Base-by-base conservation (phyloP, 2,329 filamentous ascomycete genomes). In the Clonostachys chloroleuca region DNA sequence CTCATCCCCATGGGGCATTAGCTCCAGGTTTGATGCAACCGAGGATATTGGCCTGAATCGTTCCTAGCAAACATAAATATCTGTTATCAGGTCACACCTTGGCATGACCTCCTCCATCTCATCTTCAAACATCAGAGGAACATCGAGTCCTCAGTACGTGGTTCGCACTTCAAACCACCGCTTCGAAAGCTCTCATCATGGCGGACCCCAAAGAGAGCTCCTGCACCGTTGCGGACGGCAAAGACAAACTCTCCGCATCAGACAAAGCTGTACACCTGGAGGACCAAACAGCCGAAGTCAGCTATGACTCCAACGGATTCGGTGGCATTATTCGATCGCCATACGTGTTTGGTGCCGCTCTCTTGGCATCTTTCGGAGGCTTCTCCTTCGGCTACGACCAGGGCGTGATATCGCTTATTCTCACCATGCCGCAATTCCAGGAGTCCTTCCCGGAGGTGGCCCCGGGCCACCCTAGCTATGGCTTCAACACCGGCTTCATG, bases 321-420 rank as follows among this genome's bases (percentile, higher is more conserved):
- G 8, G 20, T 6, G 84, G 81, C 8, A 53, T 69, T 18, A 16
- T 66, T 17, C 49, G 47, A 17, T 68, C 64, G 1, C 57, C 62
- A 0, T 70, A 63, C 47, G 66, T 73, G 17, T 63, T 68, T 30
- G 64, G 63, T 12, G 68, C 68, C 7, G 67, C 69, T 2, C 58
- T 39, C 7, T 17, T 39, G 17, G 36, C 36, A 7, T 39, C 36
- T 8, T 39, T 39, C 17, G 36, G 36, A 12, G 36, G 36, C 17
- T 39, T 39, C 17, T 39, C 36, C 17, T 39, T 39, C 36, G 36
- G 36, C 36, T 39, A 39, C 36, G 36, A 39, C 42, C 66, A 68
- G 17, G 68, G 68, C 6, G 65, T 69, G 35, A 62, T 69, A 8
- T 62, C 56, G 3, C 48, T 65, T 16, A 62, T 56, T 14, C 50